Evolutionary conservation across 1,139 yeast genomes (phyloP).

Genomic region (Meyerozyma elateridarum): DNA sequence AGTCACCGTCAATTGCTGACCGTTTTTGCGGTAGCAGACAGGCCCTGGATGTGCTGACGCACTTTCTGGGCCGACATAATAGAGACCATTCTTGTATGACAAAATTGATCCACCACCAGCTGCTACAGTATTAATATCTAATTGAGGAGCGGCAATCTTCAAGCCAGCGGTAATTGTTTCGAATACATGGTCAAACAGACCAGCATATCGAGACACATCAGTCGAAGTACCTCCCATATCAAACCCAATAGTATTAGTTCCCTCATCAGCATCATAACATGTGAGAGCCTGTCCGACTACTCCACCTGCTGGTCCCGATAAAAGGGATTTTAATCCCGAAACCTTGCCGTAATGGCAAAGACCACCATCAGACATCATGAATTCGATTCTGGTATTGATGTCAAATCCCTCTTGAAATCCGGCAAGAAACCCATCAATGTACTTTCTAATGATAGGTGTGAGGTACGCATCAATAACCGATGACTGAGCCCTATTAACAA

Average conservation of each 20-base stretch:
- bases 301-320: conserved; percentile 61
- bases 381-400: conserved; percentile 29
- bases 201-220: conserved; percentile 46
- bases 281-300: conserved; percentile 54
- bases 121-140: conserved; percentile 55
- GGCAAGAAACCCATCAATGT: conserved; percentile 53
- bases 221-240: conserved; percentile 64
- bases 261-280: conserved; percentile 35
- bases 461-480: conserved; percentile 74
- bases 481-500: conserved; percentile 67
- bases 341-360: conserved; percentile 44
- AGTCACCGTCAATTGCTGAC: conserved; percentile 52
- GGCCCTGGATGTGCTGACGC: conserved; percentile 60
- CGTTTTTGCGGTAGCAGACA: conserved; percentile 54
- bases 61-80: conserved; percentile 52
- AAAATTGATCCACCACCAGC: conserved; percentile 58
- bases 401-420: conserved; percentile 52
- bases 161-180: conserved; percentile 54
- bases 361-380: conserved; percentile 61
- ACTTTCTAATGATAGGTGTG: conserved; percentile 65
- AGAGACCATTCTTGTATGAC: conserved; percentile 46
- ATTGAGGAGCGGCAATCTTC: conserved; percentile 52
- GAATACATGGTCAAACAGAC: conserved; percentile 46
- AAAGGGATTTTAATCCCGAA: conserved; percentile 46
- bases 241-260: conserved; percentile 47